phyloP scores from a whole-genome alignment of 805 yeast genomes.

The Candida alai region DNA sequence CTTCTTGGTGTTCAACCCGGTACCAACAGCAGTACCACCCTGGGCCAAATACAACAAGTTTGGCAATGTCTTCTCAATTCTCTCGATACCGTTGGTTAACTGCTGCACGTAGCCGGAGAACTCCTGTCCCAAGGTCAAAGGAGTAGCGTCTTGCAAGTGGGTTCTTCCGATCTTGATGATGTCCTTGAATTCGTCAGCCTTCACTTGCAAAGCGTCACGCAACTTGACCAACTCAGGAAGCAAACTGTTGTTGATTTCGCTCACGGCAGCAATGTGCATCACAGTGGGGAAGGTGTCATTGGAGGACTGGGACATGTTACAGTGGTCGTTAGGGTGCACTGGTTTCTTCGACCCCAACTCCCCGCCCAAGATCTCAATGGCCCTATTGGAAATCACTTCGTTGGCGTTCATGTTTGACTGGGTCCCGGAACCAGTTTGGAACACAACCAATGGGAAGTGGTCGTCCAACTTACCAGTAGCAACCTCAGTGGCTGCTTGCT shows the following conservation, averaged over 20 bases:
- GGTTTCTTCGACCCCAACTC: slow-evolving; percentile 86
- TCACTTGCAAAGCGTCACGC: slow-evolving; percentile 72
- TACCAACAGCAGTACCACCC: slow-evolving; percentile 99
- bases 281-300: slow-evolving; percentile 99
- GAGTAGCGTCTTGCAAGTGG: slow-evolving; percentile 98
- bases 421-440: slow-evolving; percentile 99
- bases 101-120: slow-evolving; percentile 96
- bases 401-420: slow-evolving; percentile 99
- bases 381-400: slow-evolving; percentile 97
- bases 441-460: slow-evolving; percentile 96
- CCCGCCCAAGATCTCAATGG: slow-evolving; percentile 94
- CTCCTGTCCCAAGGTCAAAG: slow-evolving; percentile 96
- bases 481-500: slow-evolving; percentile 94
- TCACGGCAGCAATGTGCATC: slow-evolving; percentile 98
- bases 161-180: slow-evolving; percentile 99
- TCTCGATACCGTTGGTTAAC: slow-evolving; percentile 80
- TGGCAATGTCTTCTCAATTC: slow-evolving; percentile 76
- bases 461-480: slow-evolving; percentile 85
- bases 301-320: slow-evolving; percentile 97
- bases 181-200: slow-evolving; percentile 77
- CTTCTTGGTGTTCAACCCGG: slow-evolving; percentile 90
- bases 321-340: slow-evolving; percentile 98
- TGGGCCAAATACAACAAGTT: slow-evolving; percentile 84
- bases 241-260: slow-evolving; percentile 72
- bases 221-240: slow-evolving; percentile 77